Percentiles rank a stretch among this genome's conserved stretches.
Evolutionary conservation across 192 early-diverging fungal species (phyloP).

Genomic region (Gorgonomyces haynaldii): DNA sequence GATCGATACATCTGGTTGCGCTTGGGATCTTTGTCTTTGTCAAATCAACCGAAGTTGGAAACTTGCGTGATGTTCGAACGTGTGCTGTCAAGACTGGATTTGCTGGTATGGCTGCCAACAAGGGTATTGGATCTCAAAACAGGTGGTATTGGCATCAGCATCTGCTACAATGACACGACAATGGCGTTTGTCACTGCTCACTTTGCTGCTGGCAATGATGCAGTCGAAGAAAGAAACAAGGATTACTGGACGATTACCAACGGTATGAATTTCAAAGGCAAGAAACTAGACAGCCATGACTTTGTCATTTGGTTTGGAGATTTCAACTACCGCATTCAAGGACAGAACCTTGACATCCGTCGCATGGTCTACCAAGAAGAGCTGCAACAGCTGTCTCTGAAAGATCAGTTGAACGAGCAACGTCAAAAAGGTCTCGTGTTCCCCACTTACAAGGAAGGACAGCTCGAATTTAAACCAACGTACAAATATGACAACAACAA

Average conservation of each 20-base stretch:
- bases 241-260: constrained; percentile 73
- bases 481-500: constrained; percentile 75
- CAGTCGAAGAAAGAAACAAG: constrained; percentile 66
- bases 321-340: constrained; percentile 80
- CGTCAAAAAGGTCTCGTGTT: constrained; percentile 54
- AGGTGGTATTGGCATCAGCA: constrained; percentile 79
- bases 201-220: constrained; percentile 75
- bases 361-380: constrained; percentile 11
- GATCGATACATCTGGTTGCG: constrained; percentile 82
- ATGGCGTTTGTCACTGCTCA: constrained; percentile 89
- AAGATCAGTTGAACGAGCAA: constrained; percentile 20
- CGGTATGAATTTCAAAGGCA: constrained; percentile 62
- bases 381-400: constrained; percentile 5
- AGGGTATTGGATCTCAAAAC: constrained; percentile 32
- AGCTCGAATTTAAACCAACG: constrained; percentile 61
- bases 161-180: constrained; percentile 75
- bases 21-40: constrained; percentile 83
- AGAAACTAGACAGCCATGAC: constrained; percentile 64
- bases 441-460: constrained; percentile 62
- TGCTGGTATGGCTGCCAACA: constrained; percentile 92
- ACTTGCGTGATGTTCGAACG: constrained; percentile 74
- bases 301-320: constrained; percentile 75
- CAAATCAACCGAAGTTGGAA: constrained; percentile 47
- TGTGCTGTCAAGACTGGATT: constrained; percentile 87
- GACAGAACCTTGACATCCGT: constrained; percentile 23